Evolutionary conservation across 768 basidiomycete species (phyloP), one percentile per base, ranked within the genome.

Genomic region (Dendrothele bispora): DNA sequence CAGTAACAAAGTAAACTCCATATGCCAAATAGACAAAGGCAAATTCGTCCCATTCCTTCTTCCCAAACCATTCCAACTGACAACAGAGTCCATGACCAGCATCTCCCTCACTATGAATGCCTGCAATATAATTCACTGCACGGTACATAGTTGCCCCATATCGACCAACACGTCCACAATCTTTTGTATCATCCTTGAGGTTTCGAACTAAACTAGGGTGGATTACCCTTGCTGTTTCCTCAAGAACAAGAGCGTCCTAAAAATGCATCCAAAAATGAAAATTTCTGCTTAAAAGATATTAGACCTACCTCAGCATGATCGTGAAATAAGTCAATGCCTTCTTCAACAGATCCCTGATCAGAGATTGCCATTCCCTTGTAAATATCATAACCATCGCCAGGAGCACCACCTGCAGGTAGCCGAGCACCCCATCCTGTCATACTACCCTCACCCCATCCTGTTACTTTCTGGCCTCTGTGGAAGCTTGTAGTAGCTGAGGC

Each of bases 341-440:
- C 22, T n/a, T n/a, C n/a, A n/a, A n/a, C n/a, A n/a, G 12, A 5
- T 27, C 35, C 39, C 5, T 46, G 22, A 17, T 17, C 45, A n/a
- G n/a, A n/a, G n/a, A n/a, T n/a, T 21, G 37, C 36, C 17, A 46
- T 46, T 4, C 45, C 45, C 7, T 22, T 26, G 29, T 46, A 46
- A 25, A 17, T 11, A 4, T 7, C 36, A 24, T 46, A 46, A 36
- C 18, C 17, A 20, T 46, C 45, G 6, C 20, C 45, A 6, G 6
- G 35, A 4, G 15, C 7, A 7, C 45, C 45, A 12, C 45, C 45
- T 4, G 24, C 17, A 26, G 45, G 35, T 12, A 28, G 6, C 11
- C 45, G 22, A 7, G 36, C 6, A 7, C 45, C 45, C 27, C 37
- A 46, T 12, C 35, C 35, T 27, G 27, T 28, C 45, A 46, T 46